Evolutionary conservation across 768 basidiomycete genomes (phyloP), one percentile per base, ranked within the genome.

Genomic region (Amanita molliuscula): DNA sequence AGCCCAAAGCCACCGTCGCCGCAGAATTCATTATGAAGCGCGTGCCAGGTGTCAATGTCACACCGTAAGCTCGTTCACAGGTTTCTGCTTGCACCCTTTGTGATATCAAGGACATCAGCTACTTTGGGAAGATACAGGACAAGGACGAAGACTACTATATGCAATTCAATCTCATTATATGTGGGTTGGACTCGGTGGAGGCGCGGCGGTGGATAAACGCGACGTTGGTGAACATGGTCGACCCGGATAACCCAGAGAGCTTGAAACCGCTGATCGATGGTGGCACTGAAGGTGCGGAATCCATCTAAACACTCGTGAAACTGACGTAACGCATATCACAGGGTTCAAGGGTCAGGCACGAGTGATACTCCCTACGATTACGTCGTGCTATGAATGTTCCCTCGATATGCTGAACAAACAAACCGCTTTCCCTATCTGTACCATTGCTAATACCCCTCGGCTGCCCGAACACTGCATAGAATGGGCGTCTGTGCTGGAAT

Each of bases 201-300:
- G 96, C 96, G 16, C 78, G 96, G 34, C 78, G 96, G 49, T 99
- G 96, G 96, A 98, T 99, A 67, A 98, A 96, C 60, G 93, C 95
- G 4, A 99, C 94, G 20, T 79, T 99, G 21, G 92, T 97, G 28
- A 88, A 92, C 59, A 74, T 98, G 58, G 92, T 96, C 1, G 95
- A 99, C 64, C 73, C 80, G n/a, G 91, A 93, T 48, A 84, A 84
- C 58, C 88, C 88, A 40, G 94, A 98, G 59, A 91, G 87, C 58
- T 58, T 98, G 61, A 98, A 97, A 59, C 96, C 96, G 16, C 76
- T 99, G 44, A 97, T 99, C 56, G 96, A 99, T 59, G 96, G 96
- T 25, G 96, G 96, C 33, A 99, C 96, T 2, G 96, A 99, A 78
- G 96, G 95, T 89, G 50, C 34, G 65, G 48, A 46, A n/a, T 29